A percentile compares a stretch with the other conserved stretches of the same genome.
These are phyloP conservation scores for Phanerochaete carnosa DNA, from an alignment of 768 basidiomycete genomes.

Conservation along the genomic window DNA sequence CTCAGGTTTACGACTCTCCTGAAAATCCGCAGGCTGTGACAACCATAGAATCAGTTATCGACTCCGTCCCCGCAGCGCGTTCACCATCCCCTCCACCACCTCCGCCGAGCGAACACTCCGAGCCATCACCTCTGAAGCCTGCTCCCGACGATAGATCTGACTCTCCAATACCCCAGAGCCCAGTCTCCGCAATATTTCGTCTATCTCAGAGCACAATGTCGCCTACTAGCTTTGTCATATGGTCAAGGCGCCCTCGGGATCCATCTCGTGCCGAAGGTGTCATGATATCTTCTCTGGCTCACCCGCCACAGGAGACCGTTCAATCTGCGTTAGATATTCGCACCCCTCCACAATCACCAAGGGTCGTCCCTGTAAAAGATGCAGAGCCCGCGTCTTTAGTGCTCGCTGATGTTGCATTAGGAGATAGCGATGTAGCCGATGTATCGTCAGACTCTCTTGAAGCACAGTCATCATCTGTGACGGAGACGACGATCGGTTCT, in stretches of 20 bases:
- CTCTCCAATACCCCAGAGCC: constrained; percentile 10
- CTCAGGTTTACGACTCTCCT: constrained; percentile 1
- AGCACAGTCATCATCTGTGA: constrained; percentile 44
- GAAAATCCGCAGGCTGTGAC: background rate
- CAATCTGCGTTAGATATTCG: constrained; percentile 49
- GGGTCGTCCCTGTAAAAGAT: constrained; percentile 4
- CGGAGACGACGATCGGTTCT: constrained; percentile 49
- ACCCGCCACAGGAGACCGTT: constrained; percentile 58
- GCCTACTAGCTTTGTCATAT: constrained; percentile 42
- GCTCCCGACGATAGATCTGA: background rate
- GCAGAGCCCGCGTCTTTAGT: background rate
- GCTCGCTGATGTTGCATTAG: background rate
- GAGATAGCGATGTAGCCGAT: constrained; percentile 1
- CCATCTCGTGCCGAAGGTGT: constrained; percentile 65
- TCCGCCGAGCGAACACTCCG: background rate
- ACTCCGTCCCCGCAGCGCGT: background rate
- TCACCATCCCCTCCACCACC: constrained; percentile 3
- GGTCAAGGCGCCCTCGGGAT: constrained; percentile 68
- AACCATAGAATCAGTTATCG: background rate
- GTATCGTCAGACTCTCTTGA: constrained; percentile 27
- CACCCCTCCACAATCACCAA: constrained; percentile 40
- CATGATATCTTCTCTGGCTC: constrained; percentile 63
- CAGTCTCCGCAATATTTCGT: constrained; percentile 9
- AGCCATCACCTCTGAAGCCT: background rate
- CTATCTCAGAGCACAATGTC: background rate